phyloP scores from a whole-genome alignment of 1,284 basidiomycete genomes.

The Nidula niveotomentosa region DNA sequence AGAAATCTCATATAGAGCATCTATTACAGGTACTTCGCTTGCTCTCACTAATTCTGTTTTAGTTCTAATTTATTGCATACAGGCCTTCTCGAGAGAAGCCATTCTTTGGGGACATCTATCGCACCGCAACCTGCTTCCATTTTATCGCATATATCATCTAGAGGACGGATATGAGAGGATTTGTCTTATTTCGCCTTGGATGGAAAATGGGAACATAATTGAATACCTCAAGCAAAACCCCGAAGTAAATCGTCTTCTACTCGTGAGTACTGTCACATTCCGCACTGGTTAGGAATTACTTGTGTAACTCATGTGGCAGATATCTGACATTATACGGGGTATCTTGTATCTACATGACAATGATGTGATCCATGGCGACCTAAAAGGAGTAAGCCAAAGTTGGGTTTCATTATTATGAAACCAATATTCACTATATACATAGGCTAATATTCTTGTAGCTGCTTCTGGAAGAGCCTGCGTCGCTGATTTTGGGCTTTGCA shows the following conservation, averaged over 20 bases:
- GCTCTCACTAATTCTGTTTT: conserved; percentile 2
- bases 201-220: conserved; percentile 19
- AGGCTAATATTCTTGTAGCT: conserved; percentile 27
- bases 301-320: not conserved
- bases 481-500: conserved; percentile 29
- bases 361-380: conserved; percentile 19
- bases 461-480: conserved; percentile 20
- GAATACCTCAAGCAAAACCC: conserved; percentile 13
- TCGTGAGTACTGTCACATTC: conserved; percentile 4
- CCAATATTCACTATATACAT: not conserved
- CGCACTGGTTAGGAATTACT: not conserved
- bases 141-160: conserved; percentile 20
- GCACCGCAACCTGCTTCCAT: conserved; percentile 23
- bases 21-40: conserved; percentile 12
- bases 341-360: conserved; percentile 16
- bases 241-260: conserved; percentile 6
- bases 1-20: conserved; percentile 9
- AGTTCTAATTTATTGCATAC: not conserved
- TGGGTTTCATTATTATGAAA: not conserved
- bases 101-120: conserved; percentile 23
- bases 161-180: conserved; percentile 9
- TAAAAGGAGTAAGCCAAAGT: conserved; percentile 17
- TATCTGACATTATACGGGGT: conserved; percentile 14
- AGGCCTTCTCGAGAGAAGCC: conserved; percentile 20
- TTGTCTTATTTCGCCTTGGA: conserved; percentile 24